A percentile compares a stretch with the other conserved stretches of the same genome.
phyloP scores from a whole-genome alignment of 2,329 filamentous ascomycete genomes.

The Cryphonectria parasitica region DNA sequence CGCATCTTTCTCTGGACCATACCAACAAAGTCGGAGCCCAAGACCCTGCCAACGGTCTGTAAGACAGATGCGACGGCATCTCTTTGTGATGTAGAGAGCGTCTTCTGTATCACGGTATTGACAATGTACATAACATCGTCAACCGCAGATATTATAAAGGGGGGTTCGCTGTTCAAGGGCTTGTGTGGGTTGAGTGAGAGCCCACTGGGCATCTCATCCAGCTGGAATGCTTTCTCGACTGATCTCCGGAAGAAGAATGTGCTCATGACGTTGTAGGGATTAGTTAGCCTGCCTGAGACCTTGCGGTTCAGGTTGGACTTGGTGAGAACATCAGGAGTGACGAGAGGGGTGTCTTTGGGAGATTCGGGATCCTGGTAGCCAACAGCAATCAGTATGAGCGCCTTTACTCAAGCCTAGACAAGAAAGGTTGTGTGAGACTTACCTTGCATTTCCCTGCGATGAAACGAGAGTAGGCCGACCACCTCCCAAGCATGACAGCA shows the following conservation, averaged over 20 bases:
- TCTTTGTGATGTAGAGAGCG: conserved; percentile 82
- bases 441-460: conserved; percentile 84
- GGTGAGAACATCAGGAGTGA: conserved; percentile 72
- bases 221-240: conserved; percentile 95
- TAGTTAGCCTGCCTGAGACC: conserved; percentile 71
- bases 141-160: conserved; percentile 92
- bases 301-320: conserved; percentile 84
- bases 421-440: conserved; percentile 40
- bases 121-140: conserved; percentile 99
- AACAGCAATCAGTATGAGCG: conserved; percentile 37
- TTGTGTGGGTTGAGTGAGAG: conserved; percentile 76
- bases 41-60: conserved; percentile 76
- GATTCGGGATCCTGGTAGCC: conserved; percentile 52
- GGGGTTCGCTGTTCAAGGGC: conserved; percentile 75
- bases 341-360: conserved; percentile 60
- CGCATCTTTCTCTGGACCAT: conserved; percentile 99
- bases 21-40: conserved; percentile 88
- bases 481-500: conserved; percentile 87
- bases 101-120: conserved; percentile 85
- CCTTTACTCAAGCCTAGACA: conserved; percentile 29
- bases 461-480: conserved; percentile 91
- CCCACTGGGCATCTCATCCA: conserved; percentile 84
- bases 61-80: conserved; percentile 78
- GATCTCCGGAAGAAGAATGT: conserved; percentile 96
- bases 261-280: conserved; percentile 88